Conservation (phyloP, 208 protist species). For the Acanthamoeba sp. region DNA sequence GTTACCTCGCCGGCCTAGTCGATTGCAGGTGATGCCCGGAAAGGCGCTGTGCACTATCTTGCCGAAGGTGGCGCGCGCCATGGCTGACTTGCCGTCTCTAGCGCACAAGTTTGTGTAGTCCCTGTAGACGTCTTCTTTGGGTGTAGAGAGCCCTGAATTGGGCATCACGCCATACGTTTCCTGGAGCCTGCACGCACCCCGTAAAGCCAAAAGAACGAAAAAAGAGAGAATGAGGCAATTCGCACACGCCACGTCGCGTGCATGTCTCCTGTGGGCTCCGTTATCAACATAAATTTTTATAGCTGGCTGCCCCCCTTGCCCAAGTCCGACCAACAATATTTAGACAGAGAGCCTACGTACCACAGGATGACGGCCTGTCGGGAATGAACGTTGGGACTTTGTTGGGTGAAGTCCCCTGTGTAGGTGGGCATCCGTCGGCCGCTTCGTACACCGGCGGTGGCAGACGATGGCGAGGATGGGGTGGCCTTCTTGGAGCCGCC, state of each 20-base stretch:
- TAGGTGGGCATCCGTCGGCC: background rate
- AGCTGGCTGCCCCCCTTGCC: too few species aligned
- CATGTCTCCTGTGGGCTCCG: too few species aligned
- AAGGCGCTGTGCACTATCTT: conserved; percentile 11
- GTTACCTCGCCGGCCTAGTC: background rate
- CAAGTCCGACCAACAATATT: too few species aligned
- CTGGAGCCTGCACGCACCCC: background rate
- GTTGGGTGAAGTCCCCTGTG: conserved; percentile 12
- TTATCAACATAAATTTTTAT: too few species aligned
- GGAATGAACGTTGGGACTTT: background rate
- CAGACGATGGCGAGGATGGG: background rate
- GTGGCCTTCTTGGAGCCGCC: background rate
- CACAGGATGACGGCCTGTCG: background rate
- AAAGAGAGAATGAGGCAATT: background rate
- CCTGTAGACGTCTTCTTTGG: conserved; percentile 21
- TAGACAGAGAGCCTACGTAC: too few species aligned
- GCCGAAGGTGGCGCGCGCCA: conserved; percentile 42
- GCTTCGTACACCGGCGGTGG: background rate
- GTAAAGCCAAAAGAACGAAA: background rate
- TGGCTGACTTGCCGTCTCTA: background rate
- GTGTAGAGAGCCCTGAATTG: background rate
- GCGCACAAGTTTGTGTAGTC: background rate
- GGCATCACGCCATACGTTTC: background rate
- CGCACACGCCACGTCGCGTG: too few species aligned
- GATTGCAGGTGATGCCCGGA: background rate